A percentile compares a stretch with the other conserved stretches of the same genome.
These are phyloP conservation scores for Fusarium citri DNA, from an alignment of 2,329 filamentous ascomycete species.

Conservation along the genomic window DNA sequence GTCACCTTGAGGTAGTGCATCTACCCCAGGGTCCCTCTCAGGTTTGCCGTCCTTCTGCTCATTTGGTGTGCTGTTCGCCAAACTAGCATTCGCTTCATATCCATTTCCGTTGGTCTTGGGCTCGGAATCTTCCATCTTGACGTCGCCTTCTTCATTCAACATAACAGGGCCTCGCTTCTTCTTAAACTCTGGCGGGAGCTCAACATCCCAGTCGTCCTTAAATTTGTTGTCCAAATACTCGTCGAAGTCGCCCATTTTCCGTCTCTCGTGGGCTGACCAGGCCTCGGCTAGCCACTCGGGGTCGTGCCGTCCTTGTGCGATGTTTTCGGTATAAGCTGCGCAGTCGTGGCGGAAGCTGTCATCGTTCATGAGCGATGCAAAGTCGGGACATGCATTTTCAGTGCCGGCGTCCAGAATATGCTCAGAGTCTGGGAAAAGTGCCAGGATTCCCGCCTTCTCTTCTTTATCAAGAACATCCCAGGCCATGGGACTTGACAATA, in stretches of 20 bases:
- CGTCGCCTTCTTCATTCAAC: slow-evolving; percentile 12
- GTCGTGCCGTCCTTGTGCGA: slow-evolving; percentile 63
- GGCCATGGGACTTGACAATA: slow-evolving; percentile 53
- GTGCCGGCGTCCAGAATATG: slow-evolving; percentile 54
- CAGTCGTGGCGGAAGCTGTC: slow-evolving; percentile 62
- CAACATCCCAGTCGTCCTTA: slow-evolving; percentile 60
- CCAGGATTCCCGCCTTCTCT: slow-evolving; percentile 53
- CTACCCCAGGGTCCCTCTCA: neutral
- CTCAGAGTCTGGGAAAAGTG: slow-evolving; percentile 53
- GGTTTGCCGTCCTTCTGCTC: neutral
- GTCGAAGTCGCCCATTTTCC: slow-evolving; percentile 63
- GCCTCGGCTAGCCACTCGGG: slow-evolving; percentile 64
- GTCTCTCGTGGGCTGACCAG: slow-evolving; percentile 62
- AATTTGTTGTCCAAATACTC: slow-evolving; percentile 59
- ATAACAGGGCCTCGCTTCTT: slow-evolving; percentile 13
- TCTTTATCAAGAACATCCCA: slow-evolving; percentile 53
- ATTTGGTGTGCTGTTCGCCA: slow-evolving; percentile 5
- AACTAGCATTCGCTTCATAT: neutral
- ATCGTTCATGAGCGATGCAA: slow-evolving; percentile 58
- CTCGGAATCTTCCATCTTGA: slow-evolving; percentile 26
- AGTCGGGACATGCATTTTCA: slow-evolving; percentile 54
- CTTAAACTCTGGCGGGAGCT: slow-evolving; percentile 53
- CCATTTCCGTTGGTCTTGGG: neutral
- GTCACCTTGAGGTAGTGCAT: slow-evolving; percentile 1
- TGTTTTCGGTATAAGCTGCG: slow-evolving; percentile 58